Evolutionary conservation across 1,284 basidiomycete species (phyloP), one percentile per base, ranked within the genome.

Genomic region (Kwoniella shivajii): DNA sequence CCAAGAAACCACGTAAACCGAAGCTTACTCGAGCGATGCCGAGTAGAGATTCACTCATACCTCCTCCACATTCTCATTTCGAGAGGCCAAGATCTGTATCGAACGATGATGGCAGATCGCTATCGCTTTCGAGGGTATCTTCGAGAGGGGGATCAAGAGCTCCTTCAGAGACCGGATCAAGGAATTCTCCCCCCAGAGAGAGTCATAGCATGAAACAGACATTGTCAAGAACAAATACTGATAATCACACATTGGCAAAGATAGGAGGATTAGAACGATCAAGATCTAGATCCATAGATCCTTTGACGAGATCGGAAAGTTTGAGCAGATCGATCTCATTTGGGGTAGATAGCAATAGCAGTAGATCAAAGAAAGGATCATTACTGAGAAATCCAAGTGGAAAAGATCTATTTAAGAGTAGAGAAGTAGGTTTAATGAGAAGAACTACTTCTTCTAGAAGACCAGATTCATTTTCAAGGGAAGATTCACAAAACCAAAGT

Each of bases 1-100:
- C 53, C 41, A 72, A 70, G 59, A 74, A 70, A 50, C 61, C 67
- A 6, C 67, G 71, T 14, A 73, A 72, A 57, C 72, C 67, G 0
- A 67, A 68, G 49, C 50, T 72, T 26, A 73, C 71, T 4, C 66
- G 55, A 4, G 56, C 66, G 1, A 46, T 56, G 6, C 64, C 56
- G 7, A 64, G 66, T 5, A 47, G 60, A 3, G 63, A 65, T 27
- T 26, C 52, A 6, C 31, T 57, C 11, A 18, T 56, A 7, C 44
- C 50, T n/a, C 42, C 41, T 18, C 46, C 33, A 10, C 42, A 49
- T 6, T 16, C 48, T 18, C 29, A 29, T 22, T 36, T 6, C 16
- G 50, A 50, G 20, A 31, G 47, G 38, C 14, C 39, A 34, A 49
- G 50, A 44, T 39, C 54, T 10, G 26, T 43, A n/a, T 45, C 34